Evolutionary conservation across 768 basidiomycete species (phyloP), one percentile per base, ranked within the genome.

Genomic region (Lactarius deliciosus): DNA sequence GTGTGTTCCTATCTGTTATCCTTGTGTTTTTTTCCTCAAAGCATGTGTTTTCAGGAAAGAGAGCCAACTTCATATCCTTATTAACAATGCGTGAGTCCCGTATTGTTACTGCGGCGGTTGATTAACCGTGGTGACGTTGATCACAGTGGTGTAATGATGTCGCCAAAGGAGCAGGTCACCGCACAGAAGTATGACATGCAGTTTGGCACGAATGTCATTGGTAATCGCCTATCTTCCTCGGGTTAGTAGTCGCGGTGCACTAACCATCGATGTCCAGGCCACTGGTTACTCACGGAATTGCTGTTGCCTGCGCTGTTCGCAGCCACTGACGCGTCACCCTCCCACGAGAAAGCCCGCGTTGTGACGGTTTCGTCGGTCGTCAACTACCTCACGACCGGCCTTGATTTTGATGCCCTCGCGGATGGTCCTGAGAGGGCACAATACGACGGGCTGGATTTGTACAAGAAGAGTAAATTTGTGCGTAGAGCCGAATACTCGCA

Each of bases 121-220:
- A 36, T 53, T 2, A 25, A 25, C 13, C 5, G 25, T 1, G 45
- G 7, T 32, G n/a, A n/a, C 18, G 20, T 25, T 43, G 32, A 25
- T 36, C 54, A 22, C 16, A 86, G 84, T 2, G 86, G 84, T 0
- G 77, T 85, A 20, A 85, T 85, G 81, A 63, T 64, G 1, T 71
- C 77, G 4, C 80, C 81, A 0, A 64, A 78, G 0, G 79, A 80
- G 20, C 69, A 72, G 38, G 60, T 80, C 34, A 86, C 83, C 0
- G 74, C 67, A 18, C 79, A 83, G 28, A 83, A 83, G 6, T 85
- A 82, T 63, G 86, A 86, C 69, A 71, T 83, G 25, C 81, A 83
- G 61, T 87, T 85, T 63, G 85, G 83, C 15, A 83, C 81, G 2
- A 86, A 86, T 68, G 82, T 83, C 34, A 68, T 86, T 9, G 84